Evolutionary conservation across 2,329 filamentous ascomycete species (phyloP), one percentile per base, ranked within the genome.

Genomic region (Colletotrichum sp.): DNA sequence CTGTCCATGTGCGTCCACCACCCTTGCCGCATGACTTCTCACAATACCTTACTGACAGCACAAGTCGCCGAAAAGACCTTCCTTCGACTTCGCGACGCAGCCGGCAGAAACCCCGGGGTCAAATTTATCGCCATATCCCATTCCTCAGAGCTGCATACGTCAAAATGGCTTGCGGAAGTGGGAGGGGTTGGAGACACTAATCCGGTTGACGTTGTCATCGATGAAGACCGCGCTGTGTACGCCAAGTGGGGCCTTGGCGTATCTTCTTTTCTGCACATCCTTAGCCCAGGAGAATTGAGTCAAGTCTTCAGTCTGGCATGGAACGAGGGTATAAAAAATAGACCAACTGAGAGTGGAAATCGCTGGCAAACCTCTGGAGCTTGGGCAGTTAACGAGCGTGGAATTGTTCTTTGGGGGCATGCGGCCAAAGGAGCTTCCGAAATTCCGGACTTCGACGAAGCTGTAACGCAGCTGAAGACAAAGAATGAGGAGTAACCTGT

Each of bases 51-150:
- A 57, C 43, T 36, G 4, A 31, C 8, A 27, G 5, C 4, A 13
- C 3, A n/a, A 93, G 92, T 94, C 81, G 92, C 92, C 16, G 92
- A 94, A 80, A 93, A 93, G 81, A 89, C 88, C 15, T 93, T 93
- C 82, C 85, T 86, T 69, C 78, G 80, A 36, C 84, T 94, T 34
- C 86, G 89, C 58, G 81, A 85, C 57, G 80, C 90, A 71, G 91
- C 91, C 16, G 82, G 84, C 51, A 78, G 83, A 38, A 82, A 92
- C 79, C 83, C 83, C 13, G 81, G 85, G 29, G 81, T 92, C 13
- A 84, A 88, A 78, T 93, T 90, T 84, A 81, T 93, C 65, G 91
- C 91, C 59, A 84, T 93, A 18, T 93, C 91, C 6, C 91, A 93
- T 82, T 91, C 88, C 15, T 86, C 86, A 8, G 78, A 83, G 27